Percentiles rank a stretch among this genome's conserved stretches.
Conservation (phyloP, 2,329 filamentous ascomycete genomes). For the Fusarium pilosicola region DNA sequence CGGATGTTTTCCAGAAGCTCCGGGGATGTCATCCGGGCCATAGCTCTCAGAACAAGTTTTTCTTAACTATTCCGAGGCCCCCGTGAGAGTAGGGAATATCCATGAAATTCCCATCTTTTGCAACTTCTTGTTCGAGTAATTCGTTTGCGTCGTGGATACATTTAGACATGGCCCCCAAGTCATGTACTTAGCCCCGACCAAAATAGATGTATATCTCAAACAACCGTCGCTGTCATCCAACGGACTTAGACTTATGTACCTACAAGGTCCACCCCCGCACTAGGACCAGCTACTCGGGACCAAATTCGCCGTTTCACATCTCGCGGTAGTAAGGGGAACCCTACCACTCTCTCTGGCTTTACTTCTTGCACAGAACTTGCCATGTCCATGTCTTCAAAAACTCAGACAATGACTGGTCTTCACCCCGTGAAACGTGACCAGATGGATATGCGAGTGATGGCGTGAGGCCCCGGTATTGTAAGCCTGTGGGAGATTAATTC, state of each 20-base stretch:
- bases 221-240: conserved; percentile 32
- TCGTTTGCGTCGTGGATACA: conserved; percentile 1
- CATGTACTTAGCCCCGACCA: conserved; percentile 25
- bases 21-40: conserved; percentile 24
- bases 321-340: conserved; percentile 16
- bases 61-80: conserved; percentile 21
- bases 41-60: conserved; percentile 28
- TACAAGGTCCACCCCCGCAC: conserved; percentile 44
- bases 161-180: conserved; percentile 10
- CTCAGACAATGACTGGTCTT: conserved; percentile 21
- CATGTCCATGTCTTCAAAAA: conserved; percentile 21
- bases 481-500: conserved; percentile 39
- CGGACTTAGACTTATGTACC: neutral
- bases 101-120: conserved; percentile 14
- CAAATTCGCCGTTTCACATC: conserved; percentile 31
- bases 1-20: conserved; percentile 22
- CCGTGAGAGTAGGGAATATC: conserved; percentile 35
- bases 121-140: neutral
- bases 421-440: conserved; percentile 40
- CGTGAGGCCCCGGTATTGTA: conserved; percentile 31
- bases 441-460: conserved; percentile 41
- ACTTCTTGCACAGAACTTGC: conserved; percentile 10
- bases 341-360: neutral
- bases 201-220: conserved; percentile 35
- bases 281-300: conserved; percentile 42